Percentiles rank a stretch among this genome's conserved stretches.
Conservation (phyloP, 2,329 filamentous ascomycete species). For the Colletotrichum lentis region DNA sequence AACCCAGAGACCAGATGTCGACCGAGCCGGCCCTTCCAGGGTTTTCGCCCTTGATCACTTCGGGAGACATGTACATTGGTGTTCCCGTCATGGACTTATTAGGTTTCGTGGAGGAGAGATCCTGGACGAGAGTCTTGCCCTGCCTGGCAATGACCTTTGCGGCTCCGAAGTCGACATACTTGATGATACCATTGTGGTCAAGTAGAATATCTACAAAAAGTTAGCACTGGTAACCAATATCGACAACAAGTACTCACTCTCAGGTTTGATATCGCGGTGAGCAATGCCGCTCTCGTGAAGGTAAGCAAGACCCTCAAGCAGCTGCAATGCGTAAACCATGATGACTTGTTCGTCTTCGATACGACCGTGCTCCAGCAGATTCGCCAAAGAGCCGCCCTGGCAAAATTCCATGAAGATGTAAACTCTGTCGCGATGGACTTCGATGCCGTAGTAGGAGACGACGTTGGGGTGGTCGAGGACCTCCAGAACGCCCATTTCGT, state of each 20-base stretch:
- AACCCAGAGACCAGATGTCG: conserved; percentile 96
- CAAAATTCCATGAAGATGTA: conserved; percentile 99
- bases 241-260: conserved; percentile 69
- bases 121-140: conserved; percentile 81
- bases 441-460: conserved; percentile 96
- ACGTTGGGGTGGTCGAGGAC: conserved; percentile 97
- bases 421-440: conserved; percentile 98
- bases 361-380: conserved; percentile 89
- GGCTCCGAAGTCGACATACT: conserved; percentile 98
- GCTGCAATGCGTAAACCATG: conserved; percentile 93
- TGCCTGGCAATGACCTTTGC: conserved; percentile 96
- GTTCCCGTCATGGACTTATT: conserved; percentile 97
- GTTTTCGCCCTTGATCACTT: conserved; percentile 92
- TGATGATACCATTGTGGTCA: conserved; percentile 97
- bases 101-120: conserved; percentile 67
- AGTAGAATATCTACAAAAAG: conserved; percentile 79
- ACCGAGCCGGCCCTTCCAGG: conserved; percentile 83
- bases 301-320: conserved; percentile 92
- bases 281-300: conserved; percentile 91
- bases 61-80: conserved; percentile 99
- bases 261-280: conserved; percentile 97
- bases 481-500: conserved; percentile 97
- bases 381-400: conserved; percentile 90
- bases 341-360: conserved; percentile 98
- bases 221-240: conserved; percentile 35